phyloP scores from a whole-genome alignment of 331 rosid genomes.

The Prunus yedoensis region DNA sequence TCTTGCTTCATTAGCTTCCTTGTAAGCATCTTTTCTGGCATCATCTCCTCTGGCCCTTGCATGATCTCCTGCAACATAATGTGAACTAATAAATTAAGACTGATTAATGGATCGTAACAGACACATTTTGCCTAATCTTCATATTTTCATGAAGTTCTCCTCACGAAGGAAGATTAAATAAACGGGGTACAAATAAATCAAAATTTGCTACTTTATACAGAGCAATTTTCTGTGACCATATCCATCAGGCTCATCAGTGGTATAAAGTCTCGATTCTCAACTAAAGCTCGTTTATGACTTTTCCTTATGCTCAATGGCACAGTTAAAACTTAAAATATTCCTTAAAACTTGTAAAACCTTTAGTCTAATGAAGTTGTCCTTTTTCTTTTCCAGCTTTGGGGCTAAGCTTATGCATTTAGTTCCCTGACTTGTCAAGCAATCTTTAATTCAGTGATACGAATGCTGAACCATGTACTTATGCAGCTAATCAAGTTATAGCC shows the following conservation, averaged over 20 bases:
- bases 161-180: not conserved
- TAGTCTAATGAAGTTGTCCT: no score
- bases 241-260: not conserved
- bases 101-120: not conserved
- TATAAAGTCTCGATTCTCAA: not conserved
- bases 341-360: not conserved
- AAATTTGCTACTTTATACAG: no score
- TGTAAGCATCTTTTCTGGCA: slow-evolving; percentile 61
- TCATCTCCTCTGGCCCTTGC: slow-evolving; percentile 58
- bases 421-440: not conserved
- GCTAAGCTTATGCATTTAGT: not conserved
- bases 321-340: not conserved
- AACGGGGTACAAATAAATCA: not conserved
- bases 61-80: slow-evolving; percentile 60
- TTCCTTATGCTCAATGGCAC: not conserved
- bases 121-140: not conserved
- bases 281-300: not conserved
- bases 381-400: not conserved
- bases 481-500: not conserved
- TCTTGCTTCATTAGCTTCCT: slow-evolving; percentile 50
- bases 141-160: not conserved
- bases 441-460: not conserved
- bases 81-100: not conserved
- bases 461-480: not conserved
- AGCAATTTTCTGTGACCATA: not conserved